Evolutionary conservation across 768 basidiomycete genomes (phyloP).

Genomic region (Gymnopilus dilepis): DNA sequence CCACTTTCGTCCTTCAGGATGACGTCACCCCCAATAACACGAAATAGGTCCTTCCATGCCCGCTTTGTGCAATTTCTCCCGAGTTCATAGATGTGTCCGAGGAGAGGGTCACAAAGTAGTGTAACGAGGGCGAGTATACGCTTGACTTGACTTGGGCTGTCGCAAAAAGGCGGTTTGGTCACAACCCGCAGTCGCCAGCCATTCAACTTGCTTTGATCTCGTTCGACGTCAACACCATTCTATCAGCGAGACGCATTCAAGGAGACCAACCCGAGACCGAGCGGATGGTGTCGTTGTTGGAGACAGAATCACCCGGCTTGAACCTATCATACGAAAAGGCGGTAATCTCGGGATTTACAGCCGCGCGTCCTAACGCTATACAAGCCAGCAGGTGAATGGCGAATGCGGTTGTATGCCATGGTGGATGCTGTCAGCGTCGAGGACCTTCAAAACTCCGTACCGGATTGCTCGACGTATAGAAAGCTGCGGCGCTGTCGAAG

Average conservation of each 20-base stretch:
- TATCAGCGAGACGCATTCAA: constrained; percentile 43
- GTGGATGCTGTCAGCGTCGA: constrained; percentile 49
- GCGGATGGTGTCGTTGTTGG: constrained; percentile 47
- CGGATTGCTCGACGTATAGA: constrained; percentile 58
- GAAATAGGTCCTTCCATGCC: constrained; percentile 53
- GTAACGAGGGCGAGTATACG: constrained; percentile 44
- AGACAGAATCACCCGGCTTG: no score
- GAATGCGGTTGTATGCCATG: constrained; percentile 55
- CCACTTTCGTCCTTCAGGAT: constrained; percentile 55
- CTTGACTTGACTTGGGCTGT: no score
- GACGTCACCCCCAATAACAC: constrained; percentile 63
- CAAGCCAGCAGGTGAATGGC: constrained; percentile 47
- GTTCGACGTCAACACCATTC: constrained; percentile 49
- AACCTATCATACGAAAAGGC: constrained; percentile 32
- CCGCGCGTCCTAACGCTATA: constrained; percentile 41
- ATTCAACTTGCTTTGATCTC: constrained; percentile 53
- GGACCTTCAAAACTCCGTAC: constrained; percentile 51
- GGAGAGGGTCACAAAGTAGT: constrained; percentile 43
- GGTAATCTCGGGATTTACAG: constrained; percentile 33
- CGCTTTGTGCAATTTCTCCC: constrained; percentile 55
- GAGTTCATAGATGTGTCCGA: constrained; percentile 55
- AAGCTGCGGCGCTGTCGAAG: constrained; percentile 59
- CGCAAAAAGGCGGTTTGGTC: constrained; percentile 20
- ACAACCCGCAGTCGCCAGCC: not conserved
- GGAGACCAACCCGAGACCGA: constrained; percentile 49